A percentile compares a stretch with the other conserved stretches of the same genome.
Evolutionary conservation across 345 rosid species (phyloP).

Genomic region (Cardamine occulta): DNA sequence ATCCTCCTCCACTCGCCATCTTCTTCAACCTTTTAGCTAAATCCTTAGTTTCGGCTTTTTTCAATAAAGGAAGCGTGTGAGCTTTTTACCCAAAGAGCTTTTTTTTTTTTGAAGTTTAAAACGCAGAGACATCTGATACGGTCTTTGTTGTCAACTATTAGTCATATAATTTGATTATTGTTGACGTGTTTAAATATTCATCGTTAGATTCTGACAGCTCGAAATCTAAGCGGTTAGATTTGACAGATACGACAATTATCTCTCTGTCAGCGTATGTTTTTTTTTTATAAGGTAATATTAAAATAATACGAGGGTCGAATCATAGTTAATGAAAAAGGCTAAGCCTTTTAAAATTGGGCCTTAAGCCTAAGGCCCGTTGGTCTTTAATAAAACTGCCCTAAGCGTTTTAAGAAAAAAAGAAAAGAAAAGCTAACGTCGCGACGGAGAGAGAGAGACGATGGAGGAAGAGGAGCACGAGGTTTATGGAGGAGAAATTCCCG

Average conservation of each 20-base stretch:
- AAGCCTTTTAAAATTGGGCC: constrained; percentile 3
- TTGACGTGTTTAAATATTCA: constrained; percentile 1
- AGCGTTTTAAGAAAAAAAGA: background rate
- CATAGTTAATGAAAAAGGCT: background rate
- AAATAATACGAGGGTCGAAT: constrained; percentile 9
- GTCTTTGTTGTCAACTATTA: constrained; percentile 31
- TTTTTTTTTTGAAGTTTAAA: constrained; percentile 18
- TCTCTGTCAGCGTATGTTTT: constrained; percentile 35
- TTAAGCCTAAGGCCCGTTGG: background rate
- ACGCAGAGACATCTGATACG: constrained; percentile 32
- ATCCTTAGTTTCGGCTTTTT: constrained; percentile 26
- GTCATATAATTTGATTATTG: constrained; percentile 17
- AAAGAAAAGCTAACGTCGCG: constrained; percentile 18
- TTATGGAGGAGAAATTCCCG: constrained; percentile 95
- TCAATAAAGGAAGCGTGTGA: background rate
- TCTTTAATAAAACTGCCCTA: constrained; percentile 12
- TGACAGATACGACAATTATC: constrained; percentile 22
- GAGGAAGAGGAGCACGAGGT: constrained; percentile 98
- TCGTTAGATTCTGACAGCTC: constrained; percentile 30
- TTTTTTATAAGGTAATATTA: background rate
- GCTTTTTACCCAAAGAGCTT: background rate
- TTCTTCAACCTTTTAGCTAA: constrained; percentile 13
- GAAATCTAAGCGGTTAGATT: constrained; percentile 21
- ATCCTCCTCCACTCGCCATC: constrained; percentile 69
- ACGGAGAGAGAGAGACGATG: constrained; percentile 49